phyloP scores from a whole-genome alignment of 23 red algal genomes.

The Cyanidiococcus yangmingshanensis region DNA sequence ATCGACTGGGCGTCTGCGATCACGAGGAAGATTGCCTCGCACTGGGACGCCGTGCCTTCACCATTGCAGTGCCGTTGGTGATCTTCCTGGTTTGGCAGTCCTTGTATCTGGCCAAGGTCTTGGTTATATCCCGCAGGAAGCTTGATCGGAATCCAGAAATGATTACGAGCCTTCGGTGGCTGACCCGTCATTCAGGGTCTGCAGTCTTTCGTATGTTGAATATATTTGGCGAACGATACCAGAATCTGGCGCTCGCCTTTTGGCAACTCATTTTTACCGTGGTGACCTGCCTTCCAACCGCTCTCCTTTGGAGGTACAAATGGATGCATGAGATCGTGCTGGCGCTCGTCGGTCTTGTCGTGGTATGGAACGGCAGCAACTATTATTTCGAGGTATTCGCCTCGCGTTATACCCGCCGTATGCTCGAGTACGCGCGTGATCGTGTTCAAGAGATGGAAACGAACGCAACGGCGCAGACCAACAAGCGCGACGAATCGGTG shows the following conservation, averaged over 20 bases:
- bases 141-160: slow-evolving; percentile 35
- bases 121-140: slow-evolving; percentile 32
- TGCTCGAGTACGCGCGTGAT: slow-evolving; percentile 17
- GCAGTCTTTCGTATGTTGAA: slow-evolving; percentile 18
- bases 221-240: slow-evolving; percentile 25
- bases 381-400: slow-evolving; percentile 47
- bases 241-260: slow-evolving; percentile 23
- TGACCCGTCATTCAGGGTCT: slow-evolving; percentile 20
- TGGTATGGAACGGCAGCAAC: slow-evolving; percentile 25
- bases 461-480: too few relatives aligned
- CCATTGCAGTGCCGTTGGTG: slow-evolving; percentile 19
- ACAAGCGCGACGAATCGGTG: too few relatives aligned
- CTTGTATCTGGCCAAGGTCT: slow-evolving; percentile 32
- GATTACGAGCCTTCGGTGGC: slow-evolving; percentile 36
- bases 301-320: slow-evolving; percentile 17
- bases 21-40: not conserved
- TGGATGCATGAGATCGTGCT: slow-evolving; percentile 20
- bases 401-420: slow-evolving; percentile 12
- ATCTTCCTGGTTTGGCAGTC: slow-evolving; percentile 36
- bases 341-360: not conserved
- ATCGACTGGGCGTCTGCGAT: not conserved
- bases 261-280: slow-evolving; percentile 25
- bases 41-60: not conserved
- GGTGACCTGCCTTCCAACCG: slow-evolving; percentile 23
- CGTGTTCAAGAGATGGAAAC: not conserved